Evolutionary conservation across 345 rosid species (phyloP), one percentile per base, ranked within the genome.

Genomic region (Erucastrum elatum): DNA sequence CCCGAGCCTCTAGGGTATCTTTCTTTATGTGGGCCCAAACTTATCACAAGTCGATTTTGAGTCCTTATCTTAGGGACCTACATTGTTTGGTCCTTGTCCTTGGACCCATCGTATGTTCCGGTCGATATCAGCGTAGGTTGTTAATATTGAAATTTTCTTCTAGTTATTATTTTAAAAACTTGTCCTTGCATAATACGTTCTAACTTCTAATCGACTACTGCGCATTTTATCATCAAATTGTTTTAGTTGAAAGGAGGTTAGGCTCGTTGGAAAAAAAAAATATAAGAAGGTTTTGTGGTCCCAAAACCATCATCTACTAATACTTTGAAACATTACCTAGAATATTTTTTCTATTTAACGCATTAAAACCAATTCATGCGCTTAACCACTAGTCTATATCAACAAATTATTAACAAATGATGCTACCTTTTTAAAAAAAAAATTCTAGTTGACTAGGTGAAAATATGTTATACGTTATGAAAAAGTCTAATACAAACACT

Each of bases 41-140:
- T 67, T 67, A 35, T 73, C 74, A 78, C 68, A 44, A 46, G 64
- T 66, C 77, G 17, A 67, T 41, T 72, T 78, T 72, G 68, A 60
- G 72, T 72, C 29, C 3, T 66, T 58, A 4, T 30, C 17, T n/a
- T 49, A 34, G 34, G 11, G 64, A 58, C 46, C 78, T 64, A 60
- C 68, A 33, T 25, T 72, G 68, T 72, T 60, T 62, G 58, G 82
- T 79, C 70, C 70, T 49, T 79, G 34, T 79, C 82, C 8, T 34
- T 74, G 78, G 78, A 74, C 65, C 82, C 82, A 46, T 46, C 55
- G 16, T 58, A 71, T 78, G 77, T 64, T 56, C 67, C 49, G 4
- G 61, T 77, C 71, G 33, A 12, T 64, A 51, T 46, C 69, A 51
- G 8, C 56, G 21, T 7, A 53, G 2, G 30, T 29, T 29, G 16